Conservation (phyloP, 306 rosid species). For the Potentilla sterilis region DNA sequence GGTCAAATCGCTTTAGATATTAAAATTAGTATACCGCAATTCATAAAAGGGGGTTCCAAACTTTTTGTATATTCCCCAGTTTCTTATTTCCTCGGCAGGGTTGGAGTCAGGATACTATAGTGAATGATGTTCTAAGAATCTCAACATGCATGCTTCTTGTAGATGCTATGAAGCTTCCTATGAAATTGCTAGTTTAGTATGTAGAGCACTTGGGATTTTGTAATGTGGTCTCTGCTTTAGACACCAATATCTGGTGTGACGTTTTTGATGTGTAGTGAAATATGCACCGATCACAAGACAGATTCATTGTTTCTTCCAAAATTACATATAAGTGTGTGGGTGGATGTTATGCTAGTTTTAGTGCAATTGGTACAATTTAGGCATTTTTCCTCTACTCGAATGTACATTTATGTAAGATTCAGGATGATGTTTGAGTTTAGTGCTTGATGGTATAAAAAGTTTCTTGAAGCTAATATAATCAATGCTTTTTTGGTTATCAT, state of each 20-base stretch:
- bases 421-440: not conserved
- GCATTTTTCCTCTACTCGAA: not conserved
- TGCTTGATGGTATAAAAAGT: not conserved
- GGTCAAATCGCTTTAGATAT: not conserved
- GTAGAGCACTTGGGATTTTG: not conserved
- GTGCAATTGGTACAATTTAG: not conserved
- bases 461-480: not conserved
- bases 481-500: not conserved
- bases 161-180: not conserved
- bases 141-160: not conserved
- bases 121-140: not conserved
- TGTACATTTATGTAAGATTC: not conserved
- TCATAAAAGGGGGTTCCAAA: not conserved
- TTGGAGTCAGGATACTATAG: not conserved
- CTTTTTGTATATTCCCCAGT: not conserved
- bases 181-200: not conserved
- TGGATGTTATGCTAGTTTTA: too few relatives aligned
- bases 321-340: not conserved
- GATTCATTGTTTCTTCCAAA: not conserved
- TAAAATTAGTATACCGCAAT: not conserved
- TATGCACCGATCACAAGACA: not conserved
- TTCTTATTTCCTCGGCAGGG: not conserved
- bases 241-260: not conserved
- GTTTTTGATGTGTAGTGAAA: not conserved
- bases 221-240: not conserved